A percentile compares a stretch with the other conserved stretches of the same genome.
Evolutionary conservation across 169 alveolate species (phyloP).

Genomic region (Theileria parva): DNA sequence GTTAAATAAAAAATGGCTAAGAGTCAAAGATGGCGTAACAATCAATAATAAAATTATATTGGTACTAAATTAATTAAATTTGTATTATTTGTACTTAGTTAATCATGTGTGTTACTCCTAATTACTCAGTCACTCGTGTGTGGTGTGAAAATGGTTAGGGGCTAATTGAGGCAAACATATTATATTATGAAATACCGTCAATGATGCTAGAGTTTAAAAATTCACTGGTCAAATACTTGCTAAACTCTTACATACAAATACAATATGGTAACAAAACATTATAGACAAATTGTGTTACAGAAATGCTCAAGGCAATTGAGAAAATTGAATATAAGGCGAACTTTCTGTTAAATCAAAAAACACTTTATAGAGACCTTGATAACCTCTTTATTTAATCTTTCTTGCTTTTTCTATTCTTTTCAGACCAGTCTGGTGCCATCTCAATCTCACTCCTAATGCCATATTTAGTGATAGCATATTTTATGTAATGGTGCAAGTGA

Average conservation of each 20-base stretch:
- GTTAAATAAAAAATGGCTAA: slow-evolving; percentile 39
- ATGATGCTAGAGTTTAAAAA: slow-evolving; percentile 45
- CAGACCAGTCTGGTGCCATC: slow-evolving; percentile 57
- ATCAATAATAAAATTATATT: slow-evolving; percentile 46
- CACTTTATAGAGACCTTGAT: slow-evolving; percentile 63
- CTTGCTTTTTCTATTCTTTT: neutral
- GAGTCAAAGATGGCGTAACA: slow-evolving; percentile 6
- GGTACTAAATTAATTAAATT: neutral
- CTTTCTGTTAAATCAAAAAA: slow-evolving; percentile 69
- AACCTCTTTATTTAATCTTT: slow-evolving; percentile 9
- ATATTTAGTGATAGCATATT: neutral
- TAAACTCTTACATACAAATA: slow-evolving; percentile 34
- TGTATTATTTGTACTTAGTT: neutral
- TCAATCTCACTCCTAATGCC: slow-evolving; percentile 46
- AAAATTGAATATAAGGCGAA: slow-evolving; percentile 69
- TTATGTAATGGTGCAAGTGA: neutral
- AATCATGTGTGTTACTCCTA: neutral
- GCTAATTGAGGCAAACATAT: slow-evolving; percentile 26
- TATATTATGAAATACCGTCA: slow-evolving; percentile 15
- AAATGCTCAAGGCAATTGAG: slow-evolving; percentile 32
- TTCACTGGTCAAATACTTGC: slow-evolving; percentile 21
- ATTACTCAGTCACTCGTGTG: neutral
- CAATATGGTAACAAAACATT: slow-evolving; percentile 42
- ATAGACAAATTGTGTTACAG: neutral
- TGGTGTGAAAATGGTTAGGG: slow-evolving; percentile 20